Base-by-base conservation (phyloP, 129 eudicot species). In the Logfia minima region DNA sequence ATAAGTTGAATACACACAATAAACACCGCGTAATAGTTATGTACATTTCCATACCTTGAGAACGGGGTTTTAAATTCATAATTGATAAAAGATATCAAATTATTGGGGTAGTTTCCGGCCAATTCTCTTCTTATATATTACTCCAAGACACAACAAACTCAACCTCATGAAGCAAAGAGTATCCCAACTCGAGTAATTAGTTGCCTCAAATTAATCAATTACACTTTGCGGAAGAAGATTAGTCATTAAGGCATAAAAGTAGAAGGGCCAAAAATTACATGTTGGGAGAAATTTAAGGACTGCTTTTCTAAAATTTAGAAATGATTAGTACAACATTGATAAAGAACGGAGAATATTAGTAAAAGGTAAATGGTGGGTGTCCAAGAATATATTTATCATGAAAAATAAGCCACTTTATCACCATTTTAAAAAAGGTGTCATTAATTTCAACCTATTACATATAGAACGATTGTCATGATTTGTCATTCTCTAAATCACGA, bases 361-460 rank as follows among this genome's bases (percentile, higher is more conserved):
- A 76, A 51, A 75, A 66, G 68, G 23, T 66, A 48, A 66, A 66
- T 66, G 65, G 80, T 76, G 80, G 80, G 80, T 76, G 80, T 76
- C 73, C 73, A 76, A 76, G 74, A 76, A 76, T 76, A 76, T 66
- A 60, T 66, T 43, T 17, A 41, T 78, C 43, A 56, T 61, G 77
- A 70, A 78, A 70, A 78, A 70, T 14, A 60, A 61, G 26, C 13
- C 65, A 70, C 82, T 70, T 59, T 78, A 70, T 61, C 71, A 43
- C 23, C 51, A 73, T 61, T 41, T 41, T 70, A 41, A 5, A 16
- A 78, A 78, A 70, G 63, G 70, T 28, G 22, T 14, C 68, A 35
- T 2, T 34, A 1, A n/a, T 74, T 74, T 74, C 77, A 58, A n/a
- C 51, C 16, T 6, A 32, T 32, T 43, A 24, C 6, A 32, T 2